Conservation (phyloP, 1,284 basidiomycete genomes). For the Puccinia brachypodii region DNA sequence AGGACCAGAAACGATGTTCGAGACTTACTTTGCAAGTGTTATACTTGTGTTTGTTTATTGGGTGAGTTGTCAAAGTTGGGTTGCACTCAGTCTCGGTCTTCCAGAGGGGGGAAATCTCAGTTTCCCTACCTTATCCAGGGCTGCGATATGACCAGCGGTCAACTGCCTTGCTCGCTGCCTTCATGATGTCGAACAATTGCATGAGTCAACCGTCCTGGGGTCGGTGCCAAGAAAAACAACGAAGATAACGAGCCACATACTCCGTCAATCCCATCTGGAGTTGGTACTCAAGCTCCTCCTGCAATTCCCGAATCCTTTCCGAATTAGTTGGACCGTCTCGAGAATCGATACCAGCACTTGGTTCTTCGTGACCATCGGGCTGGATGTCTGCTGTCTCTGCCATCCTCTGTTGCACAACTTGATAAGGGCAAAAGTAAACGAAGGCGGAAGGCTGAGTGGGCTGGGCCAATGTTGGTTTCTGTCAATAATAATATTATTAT, state of each 20-base stretch:
- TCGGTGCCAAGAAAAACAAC: neutral
- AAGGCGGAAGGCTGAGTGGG: no score
- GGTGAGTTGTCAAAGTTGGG: neutral
- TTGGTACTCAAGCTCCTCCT: neutral
- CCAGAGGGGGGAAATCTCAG: neutral
- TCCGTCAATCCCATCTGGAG: neutral
- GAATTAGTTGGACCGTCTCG: neutral
- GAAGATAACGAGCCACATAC: neutral
- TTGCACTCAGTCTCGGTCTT: no score
- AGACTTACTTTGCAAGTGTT: constrained; percentile 17
- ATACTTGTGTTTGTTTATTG: neutral
- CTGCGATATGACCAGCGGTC: constrained; percentile 3
- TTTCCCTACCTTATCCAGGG: constrained; percentile 5
- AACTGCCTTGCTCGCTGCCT: neutral
- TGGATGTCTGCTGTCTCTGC: neutral
- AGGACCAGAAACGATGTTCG: neutral
- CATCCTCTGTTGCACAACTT: neutral
- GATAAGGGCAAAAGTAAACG: no score
- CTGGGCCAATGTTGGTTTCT: no score
- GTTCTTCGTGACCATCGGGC: neutral
- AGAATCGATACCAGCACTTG: neutral
- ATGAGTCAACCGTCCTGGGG: neutral
- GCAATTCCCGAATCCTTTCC: neutral
- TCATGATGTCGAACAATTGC: neutral
- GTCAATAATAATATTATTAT: no score